A percentile compares a stretch with the other conserved stretches of the same genome.
phyloP scores from a whole-genome alignment of 2,329 filamentous ascomycete genomes.

The Acrodontium crateriforme region DNA sequence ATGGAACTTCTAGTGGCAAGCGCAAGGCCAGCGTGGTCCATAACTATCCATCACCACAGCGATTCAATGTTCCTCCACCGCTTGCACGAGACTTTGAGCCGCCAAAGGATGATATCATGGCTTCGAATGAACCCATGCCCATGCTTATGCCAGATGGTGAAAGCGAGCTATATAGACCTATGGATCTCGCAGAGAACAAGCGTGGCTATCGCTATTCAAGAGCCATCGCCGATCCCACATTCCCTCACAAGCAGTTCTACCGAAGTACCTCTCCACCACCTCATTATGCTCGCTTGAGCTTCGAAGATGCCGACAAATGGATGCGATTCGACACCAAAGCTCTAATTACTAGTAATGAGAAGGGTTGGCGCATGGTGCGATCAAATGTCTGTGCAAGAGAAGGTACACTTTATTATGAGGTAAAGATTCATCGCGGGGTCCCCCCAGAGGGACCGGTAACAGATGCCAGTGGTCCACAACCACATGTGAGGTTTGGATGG shows the following conservation, averaged over 20 bases:
- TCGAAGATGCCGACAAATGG: conserved; percentile 77
- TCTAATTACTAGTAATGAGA: conserved; percentile 71
- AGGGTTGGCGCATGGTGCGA: conserved; percentile 81
- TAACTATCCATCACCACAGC: conserved; percentile 32
- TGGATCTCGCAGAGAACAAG: conserved; percentile 48
- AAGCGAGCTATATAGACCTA: conserved; percentile 32
- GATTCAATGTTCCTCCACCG: conserved; percentile 37
- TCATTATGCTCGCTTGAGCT: conserved; percentile 72
- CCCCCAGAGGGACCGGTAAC: conserved; percentile 31
- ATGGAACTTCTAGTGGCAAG: conserved; percentile 24
- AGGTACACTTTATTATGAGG: conserved; percentile 88
- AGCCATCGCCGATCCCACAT: conserved; percentile 77
- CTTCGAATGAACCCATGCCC: conserved; percentile 32
- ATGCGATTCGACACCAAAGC: conserved; percentile 64
- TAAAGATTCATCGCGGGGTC: conserved; percentile 71
- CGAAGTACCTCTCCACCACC: conserved; percentile 77
- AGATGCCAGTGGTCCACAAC: conserved; percentile 33
- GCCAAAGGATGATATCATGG: conserved; percentile 33
- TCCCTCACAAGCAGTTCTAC: conserved; percentile 78
- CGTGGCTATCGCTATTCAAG: conserved; percentile 75
- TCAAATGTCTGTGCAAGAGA: conserved; percentile 84
- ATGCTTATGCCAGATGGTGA: conserved; percentile 28
- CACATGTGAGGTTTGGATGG: conserved; percentile 70
- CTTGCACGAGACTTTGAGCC: conserved; percentile 34
- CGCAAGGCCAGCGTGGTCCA: conserved; percentile 23